Evolutionary conservation across 257 asterid species (phyloP), one percentile per base, ranked within the genome.

Genomic region (Petunia secreta): DNA sequence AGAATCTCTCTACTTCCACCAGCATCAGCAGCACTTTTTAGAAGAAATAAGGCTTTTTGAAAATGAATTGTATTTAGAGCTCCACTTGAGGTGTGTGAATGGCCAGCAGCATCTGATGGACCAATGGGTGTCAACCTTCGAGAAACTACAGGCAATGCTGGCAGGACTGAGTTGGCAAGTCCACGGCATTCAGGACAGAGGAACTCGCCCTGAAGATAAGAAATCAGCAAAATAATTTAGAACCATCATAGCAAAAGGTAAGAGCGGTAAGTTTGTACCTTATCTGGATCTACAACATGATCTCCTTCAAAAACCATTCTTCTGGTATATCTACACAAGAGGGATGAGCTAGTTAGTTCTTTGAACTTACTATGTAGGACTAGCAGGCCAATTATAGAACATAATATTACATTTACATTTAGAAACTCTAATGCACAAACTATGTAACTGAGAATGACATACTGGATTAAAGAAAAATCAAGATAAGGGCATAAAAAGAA

Each of bases 131-230:
- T 82, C 60, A 80, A 79, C 87, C 77, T 85, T 79, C 80, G 83
- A 60, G 73, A 83, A 83, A 85, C 88, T 80, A 85, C 88, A 82
- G 93, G 88, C 76, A 88, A 81, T 77, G 88, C 87, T 69, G 99
- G 96, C 82, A 96, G 89, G 75, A 91, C 92, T 36, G 95, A 90
- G 78, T 96, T 94, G 64, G 99, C 95, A 85, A 96, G 94, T 66
- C 98, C 98, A 41, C 99, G 92, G 79, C 99, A 96, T 69, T 92
- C 99, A 16, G 99, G 99, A 88, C 99, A 96, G 73, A 96, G 97
- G 87, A 96, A 94, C 87, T 96, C 99, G 75, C 99, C 98, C 99
- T 96, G 86, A 80, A 77, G 83, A 83, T 77, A 84, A 37, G 80
- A 54, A 80, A 78, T 71, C 43, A 50, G 58, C 82, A 85, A 73